phyloP scores from a whole-genome alignment of 2,329 filamentous ascomycete species.

The Pestalotiopsis sp. region DNA sequence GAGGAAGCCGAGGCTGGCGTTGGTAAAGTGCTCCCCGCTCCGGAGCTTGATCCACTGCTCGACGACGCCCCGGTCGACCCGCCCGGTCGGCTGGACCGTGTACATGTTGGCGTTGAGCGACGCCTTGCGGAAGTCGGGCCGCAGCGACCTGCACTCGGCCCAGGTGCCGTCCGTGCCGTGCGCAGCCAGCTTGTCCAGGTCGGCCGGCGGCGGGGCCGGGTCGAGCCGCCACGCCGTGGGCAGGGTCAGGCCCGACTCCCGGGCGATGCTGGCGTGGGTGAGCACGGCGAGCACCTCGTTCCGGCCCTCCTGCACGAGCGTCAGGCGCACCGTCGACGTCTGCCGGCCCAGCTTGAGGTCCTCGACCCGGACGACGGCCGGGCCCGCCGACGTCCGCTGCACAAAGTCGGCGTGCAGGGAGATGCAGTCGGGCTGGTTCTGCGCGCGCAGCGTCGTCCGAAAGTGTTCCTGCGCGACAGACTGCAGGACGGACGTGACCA shows the following conservation, averaged over 20 bases:
- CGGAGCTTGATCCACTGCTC: conserved; percentile 33
- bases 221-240: conserved; percentile 54
- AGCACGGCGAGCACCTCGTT: conserved; percentile 67
- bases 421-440: conserved; percentile 32
- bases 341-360: conserved; percentile 36
- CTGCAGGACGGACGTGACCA: conserved; percentile 65
- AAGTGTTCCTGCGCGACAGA: conserved; percentile 44
- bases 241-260: conserved; percentile 56
- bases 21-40: conserved; percentile 28
- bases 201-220: conserved; percentile 30
- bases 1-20: conserved; percentile 28
- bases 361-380: conserved; percentile 27
- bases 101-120: conserved; percentile 21
- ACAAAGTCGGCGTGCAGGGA: conserved; percentile 33
- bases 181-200: conserved; percentile 18
- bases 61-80: conserved; percentile 22
- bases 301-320: conserved; percentile 39
- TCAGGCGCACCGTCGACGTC: conserved; percentile 35
- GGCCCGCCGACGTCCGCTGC: conserved; percentile 31
- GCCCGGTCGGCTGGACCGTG: conserved; percentile 26
- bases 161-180: conserved; percentile 30
- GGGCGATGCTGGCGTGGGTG: conserved; percentile 63
- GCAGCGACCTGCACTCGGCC: conserved; percentile 23
- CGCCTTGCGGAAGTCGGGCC: conserved; percentile 27
- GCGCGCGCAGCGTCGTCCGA: conserved; percentile 29